phyloP scores from a whole-genome alignment of 225 moss, liverwort and hornwort species.

The Physcomitrellopsis africana region DNA sequence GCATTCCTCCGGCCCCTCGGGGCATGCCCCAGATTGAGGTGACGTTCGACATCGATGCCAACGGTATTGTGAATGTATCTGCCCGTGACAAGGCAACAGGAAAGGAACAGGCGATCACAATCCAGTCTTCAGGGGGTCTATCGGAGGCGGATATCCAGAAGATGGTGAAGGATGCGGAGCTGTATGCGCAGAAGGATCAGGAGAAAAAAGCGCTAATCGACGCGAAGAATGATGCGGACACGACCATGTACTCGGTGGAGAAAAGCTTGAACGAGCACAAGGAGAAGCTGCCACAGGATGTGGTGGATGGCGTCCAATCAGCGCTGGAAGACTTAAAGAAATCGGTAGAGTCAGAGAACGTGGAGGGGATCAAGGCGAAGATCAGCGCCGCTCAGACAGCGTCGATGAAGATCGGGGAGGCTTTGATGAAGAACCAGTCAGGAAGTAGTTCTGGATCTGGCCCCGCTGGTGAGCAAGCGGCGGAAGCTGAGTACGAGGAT shows the following conservation, averaged over 20 bases:
- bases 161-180: constrained; percentile 93
- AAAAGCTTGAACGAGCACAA: constrained; percentile 82
- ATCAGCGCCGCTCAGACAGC: constrained; percentile 59
- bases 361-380: constrained; percentile 68
- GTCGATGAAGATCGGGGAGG: constrained; percentile 88
- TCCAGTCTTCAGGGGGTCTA: constrained; percentile 91
- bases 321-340: constrained; percentile 67
- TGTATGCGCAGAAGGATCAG: constrained; percentile 81
- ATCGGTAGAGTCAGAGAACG: constrained; percentile 62
- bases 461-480: constrained; percentile 62
- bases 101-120: constrained; percentile 88
- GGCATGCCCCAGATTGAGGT: constrained; percentile 92
- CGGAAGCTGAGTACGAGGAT: constrained; percentile 85
- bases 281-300: constrained; percentile 76
- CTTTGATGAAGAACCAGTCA: constrained; percentile 62
- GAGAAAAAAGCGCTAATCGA: constrained; percentile 88
- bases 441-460: constrained; percentile 41
- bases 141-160: constrained; percentile 84
- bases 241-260: constrained; percentile 63
- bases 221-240: constrained; percentile 88
- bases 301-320: constrained; percentile 54
- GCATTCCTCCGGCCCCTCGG: constrained; percentile 87
- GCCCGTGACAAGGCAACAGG: constrained; percentile 88
- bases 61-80: constrained; percentile 89
- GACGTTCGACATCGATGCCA: constrained; percentile 90